phyloP scores from a whole-genome alignment of 2,329 filamentous ascomycete genomes.

The Pseudopyricularia cyperi region DNA sequence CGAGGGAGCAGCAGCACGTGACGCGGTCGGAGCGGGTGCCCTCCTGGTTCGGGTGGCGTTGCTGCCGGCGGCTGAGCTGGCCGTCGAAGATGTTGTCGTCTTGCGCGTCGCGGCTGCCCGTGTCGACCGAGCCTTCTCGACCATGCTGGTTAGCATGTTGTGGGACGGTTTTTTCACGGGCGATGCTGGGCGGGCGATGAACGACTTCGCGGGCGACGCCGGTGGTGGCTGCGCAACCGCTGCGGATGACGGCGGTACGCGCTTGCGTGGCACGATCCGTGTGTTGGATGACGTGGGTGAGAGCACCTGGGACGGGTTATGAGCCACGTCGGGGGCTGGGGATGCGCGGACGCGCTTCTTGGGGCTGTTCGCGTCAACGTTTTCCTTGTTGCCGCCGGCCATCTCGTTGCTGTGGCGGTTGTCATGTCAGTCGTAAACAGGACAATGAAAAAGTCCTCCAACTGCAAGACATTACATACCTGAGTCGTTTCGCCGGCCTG shows the following conservation, averaged over 20 bases:
- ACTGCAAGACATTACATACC: slow-evolving; percentile 24
- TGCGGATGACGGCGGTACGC: slow-evolving; percentile 11
- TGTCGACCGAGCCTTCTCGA: slow-evolving; percentile 46
- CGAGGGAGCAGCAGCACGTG: slow-evolving; percentile 27
- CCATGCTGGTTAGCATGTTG: slow-evolving; percentile 41
- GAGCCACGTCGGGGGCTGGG: slow-evolving; percentile 25
- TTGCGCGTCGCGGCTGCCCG: slow-evolving; percentile 32
- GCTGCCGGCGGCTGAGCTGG: slow-evolving; percentile 23
- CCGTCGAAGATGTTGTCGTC: slow-evolving; percentile 28
- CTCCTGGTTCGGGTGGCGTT: slow-evolving; percentile 19
- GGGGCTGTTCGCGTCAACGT: slow-evolving; percentile 47
- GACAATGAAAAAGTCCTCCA: neutral
- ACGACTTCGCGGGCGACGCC: slow-evolving; percentile 41
- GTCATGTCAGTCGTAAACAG: neutral
- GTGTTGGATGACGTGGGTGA: slow-evolving; percentile 78
- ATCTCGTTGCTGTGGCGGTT: slow-evolving; percentile 43
- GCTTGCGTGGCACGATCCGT: slow-evolving; percentile 45
- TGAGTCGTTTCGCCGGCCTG: slow-evolving; percentile 32
- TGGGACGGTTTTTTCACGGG: slow-evolving; percentile 43
- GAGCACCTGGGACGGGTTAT: slow-evolving; percentile 47
- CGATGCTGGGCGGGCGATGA: slow-evolving; percentile 45
- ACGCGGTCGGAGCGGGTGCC: slow-evolving; percentile 17
- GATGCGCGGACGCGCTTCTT: slow-evolving; percentile 50
- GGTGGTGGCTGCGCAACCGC: slow-evolving; percentile 16
- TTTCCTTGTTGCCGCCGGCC: slow-evolving; percentile 62